A percentile compares a stretch with the other conserved stretches of the same genome.
phyloP scores from a whole-genome alignment of 129 eudicot species.

The Centrapalus pauciflorus region DNA sequence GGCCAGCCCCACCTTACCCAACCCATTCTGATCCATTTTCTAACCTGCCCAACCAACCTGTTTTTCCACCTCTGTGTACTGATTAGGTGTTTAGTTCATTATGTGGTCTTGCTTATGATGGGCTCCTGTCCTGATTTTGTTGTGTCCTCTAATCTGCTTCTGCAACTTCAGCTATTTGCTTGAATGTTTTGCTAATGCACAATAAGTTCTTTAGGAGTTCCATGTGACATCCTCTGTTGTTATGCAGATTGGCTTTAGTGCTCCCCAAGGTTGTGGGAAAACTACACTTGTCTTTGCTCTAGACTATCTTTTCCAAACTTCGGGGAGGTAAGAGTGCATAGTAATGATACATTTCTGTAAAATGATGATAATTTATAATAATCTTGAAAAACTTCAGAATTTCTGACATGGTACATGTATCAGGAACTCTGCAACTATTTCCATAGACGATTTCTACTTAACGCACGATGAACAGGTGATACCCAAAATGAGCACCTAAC shows the following conservation, averaged over 20 bases:
- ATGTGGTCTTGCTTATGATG: background rate
- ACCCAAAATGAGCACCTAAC: background rate
- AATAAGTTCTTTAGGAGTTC: background rate
- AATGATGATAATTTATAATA: constrained; percentile 6
- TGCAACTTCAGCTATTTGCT: background rate
- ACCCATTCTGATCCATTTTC: background rate
- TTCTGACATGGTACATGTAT: constrained; percentile 28
- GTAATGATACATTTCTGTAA: constrained; percentile 24
- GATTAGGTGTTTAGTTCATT: background rate
- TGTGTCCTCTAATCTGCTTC: background rate
- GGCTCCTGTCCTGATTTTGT: background rate
- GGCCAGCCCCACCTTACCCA: background rate
- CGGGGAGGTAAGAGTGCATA: constrained; percentile 73
- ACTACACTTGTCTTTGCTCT: constrained; percentile 94
- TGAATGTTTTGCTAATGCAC: background rate
- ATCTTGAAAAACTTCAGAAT: background rate
- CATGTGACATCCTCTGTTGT: constrained; percentile 11
- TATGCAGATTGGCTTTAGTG: constrained; percentile 96
- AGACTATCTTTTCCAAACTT: constrained; percentile 60
- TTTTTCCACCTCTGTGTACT: background rate
- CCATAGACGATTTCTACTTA: constrained; percentile 90
- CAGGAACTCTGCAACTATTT: constrained; percentile 89
- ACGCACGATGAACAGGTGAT: constrained; percentile 89
- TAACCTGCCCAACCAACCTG: background rate
- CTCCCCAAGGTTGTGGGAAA: constrained; percentile 99